A percentile compares a stretch with the other conserved stretches of the same genome.
Conservation (phyloP, 2,329 filamentous ascomycete species). For the Talaromyces verruculosus region DNA sequence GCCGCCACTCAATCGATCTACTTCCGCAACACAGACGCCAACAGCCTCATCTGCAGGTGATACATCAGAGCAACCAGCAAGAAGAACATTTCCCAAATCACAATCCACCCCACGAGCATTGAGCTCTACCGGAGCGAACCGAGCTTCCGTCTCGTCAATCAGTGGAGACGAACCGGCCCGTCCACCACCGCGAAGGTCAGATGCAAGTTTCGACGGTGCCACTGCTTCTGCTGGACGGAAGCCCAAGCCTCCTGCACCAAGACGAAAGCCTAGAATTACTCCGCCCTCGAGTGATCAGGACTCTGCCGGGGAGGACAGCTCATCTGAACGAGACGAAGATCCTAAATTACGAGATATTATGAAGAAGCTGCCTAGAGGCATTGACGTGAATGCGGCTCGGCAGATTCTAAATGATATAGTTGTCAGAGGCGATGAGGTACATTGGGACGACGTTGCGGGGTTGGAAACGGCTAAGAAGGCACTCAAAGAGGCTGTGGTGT, state of each 20-base stretch:
- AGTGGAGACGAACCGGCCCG: slow-evolving; percentile 36
- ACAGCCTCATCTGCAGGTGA: slow-evolving; percentile 5
- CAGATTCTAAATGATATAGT: slow-evolving; percentile 97
- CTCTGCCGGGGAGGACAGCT: slow-evolving; percentile 46
- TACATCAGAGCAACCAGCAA: neutral
- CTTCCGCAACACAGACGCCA: slow-evolving; percentile 20
- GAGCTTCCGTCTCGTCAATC: slow-evolving; percentile 30
- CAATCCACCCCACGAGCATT: slow-evolving; percentile 18
- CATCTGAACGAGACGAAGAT: slow-evolving; percentile 54
- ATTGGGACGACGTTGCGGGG: slow-evolving; percentile 91
- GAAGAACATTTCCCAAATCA: slow-evolving; percentile 17
- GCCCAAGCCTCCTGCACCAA: slow-evolving; percentile 25
- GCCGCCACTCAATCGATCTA: slow-evolving; percentile 20
- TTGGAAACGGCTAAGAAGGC: slow-evolving; percentile 87
- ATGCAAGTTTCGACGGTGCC: slow-evolving; percentile 7
- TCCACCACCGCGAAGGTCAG: slow-evolving; percentile 24
- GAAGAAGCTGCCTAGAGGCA: slow-evolving; percentile 74
- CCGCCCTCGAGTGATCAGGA: slow-evolving; percentile 46
- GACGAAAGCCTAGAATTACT: slow-evolving; percentile 45
- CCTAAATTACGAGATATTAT: slow-evolving; percentile 64
- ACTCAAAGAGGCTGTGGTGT: slow-evolving; percentile 92
- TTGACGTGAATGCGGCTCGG: slow-evolving; percentile 78
- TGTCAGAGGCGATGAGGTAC: slow-evolving; percentile 88
- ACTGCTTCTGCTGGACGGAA: slow-evolving; percentile 26
- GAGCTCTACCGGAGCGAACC: slow-evolving; percentile 7